Conservation (phyloP, 768 basidiomycete species). For the Termitomyces titanicus region DNA sequence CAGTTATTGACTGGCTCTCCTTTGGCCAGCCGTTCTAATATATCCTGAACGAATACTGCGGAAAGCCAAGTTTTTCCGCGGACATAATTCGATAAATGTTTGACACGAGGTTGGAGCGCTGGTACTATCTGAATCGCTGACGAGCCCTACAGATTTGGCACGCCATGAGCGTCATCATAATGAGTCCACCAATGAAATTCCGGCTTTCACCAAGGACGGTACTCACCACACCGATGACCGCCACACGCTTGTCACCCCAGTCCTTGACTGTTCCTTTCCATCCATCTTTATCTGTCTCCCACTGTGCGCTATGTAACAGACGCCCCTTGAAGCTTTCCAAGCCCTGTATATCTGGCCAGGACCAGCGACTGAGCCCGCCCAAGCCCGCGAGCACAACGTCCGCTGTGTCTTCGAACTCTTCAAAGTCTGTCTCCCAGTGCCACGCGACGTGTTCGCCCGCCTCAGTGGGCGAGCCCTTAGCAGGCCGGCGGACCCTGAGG, state of each 20-base stretch:
- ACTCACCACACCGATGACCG: conserved; percentile 58
- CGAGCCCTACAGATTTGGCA: conserved; percentile 40
- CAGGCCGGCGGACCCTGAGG: conserved; percentile 40
- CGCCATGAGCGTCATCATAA: not conserved
- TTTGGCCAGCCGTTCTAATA: conserved; percentile 34
- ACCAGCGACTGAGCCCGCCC: conserved; percentile 53
- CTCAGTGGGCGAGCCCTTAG: conserved; percentile 8
- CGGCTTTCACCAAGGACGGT: not conserved
- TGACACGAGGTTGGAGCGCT: conserved; percentile 49
- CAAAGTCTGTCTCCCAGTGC: conserved; percentile 25
- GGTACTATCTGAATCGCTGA: conserved; percentile 61
- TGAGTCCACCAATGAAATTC: not conserved
- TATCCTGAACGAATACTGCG: conserved; percentile 37
- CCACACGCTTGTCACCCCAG: conserved; percentile 53
- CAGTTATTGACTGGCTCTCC: conserved; percentile 41
- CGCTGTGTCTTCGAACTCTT: conserved; percentile 48
- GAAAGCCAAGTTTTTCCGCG: conserved; percentile 60
- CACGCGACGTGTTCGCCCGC: conserved; percentile 13
- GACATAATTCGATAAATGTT: conserved; percentile 50
- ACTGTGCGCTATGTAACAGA: conserved; percentile 61
- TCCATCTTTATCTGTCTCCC: conserved; percentile 37
- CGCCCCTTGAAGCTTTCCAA: conserved; percentile 53
- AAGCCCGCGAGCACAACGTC: conserved; percentile 58
- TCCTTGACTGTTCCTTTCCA: conserved; percentile 43
- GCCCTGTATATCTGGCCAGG: conserved; percentile 65